These are phyloP conservation scores for Dryas drummondii DNA, from an alignment of 306 rosid species.

Conservation along the genomic window DNA sequence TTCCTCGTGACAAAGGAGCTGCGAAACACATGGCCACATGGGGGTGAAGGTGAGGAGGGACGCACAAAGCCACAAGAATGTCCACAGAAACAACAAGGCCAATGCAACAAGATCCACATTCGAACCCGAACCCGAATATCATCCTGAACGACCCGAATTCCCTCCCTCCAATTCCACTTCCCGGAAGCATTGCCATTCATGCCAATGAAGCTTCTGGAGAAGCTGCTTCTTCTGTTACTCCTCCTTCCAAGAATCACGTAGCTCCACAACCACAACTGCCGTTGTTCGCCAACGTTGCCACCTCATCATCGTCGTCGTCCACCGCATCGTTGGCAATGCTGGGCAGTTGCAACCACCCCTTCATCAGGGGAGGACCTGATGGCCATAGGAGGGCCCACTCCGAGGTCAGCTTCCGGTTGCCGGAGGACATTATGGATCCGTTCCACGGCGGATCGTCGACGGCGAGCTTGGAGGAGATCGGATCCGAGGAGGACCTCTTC, in stretches of 20 bases:
- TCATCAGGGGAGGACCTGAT: neutral
- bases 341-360: constrained; percentile 15
- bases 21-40: constrained; percentile 38
- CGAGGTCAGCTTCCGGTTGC: constrained; percentile 67
- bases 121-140: constrained; percentile 9
- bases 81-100: constrained; percentile 13
- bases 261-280: neutral
- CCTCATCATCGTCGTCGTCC: constrained; percentile 23
- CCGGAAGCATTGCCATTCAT: neutral
- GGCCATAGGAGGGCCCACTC: constrained; percentile 77
- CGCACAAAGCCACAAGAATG: neutral
- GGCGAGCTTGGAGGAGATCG: constrained; percentile 85
- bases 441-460: constrained; percentile 81
- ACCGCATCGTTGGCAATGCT: constrained; percentile 26
- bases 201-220: constrained; percentile 13
- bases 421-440: constrained; percentile 87
- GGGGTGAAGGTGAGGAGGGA: neutral
- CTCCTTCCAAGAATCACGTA: constrained; percentile 8
- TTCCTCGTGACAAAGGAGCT: constrained; percentile 19
- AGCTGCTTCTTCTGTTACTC: neutral
- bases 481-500: constrained; percentile 95
- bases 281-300: neutral
- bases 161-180: constrained; percentile 19
- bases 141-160: constrained; percentile 4
- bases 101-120: constrained; percentile 70